Evolutionary conservation across 148 eudicot species (phyloP).

Genomic region (Fallopia convolvulus): DNA sequence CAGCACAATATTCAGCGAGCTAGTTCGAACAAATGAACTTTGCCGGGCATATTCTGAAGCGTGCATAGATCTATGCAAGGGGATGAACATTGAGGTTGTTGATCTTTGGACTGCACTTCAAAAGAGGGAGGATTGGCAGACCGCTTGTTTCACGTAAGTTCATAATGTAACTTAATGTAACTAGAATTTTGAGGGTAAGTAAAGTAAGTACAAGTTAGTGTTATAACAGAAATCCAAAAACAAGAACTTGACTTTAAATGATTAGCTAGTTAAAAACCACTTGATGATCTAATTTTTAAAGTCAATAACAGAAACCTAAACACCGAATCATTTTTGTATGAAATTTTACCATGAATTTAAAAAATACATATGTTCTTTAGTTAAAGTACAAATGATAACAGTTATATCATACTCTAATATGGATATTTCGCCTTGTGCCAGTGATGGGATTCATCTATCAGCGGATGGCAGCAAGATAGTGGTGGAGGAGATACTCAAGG

Average conservation of each 20-base stretch:
- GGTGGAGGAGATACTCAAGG: conserved; percentile 75
- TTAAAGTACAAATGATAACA: background rate
- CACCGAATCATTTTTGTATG: background rate
- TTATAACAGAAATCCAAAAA: no score
- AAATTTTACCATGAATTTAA: no score
- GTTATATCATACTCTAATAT: background rate
- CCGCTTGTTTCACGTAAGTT: conserved; percentile 76
- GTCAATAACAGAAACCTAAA: no score
- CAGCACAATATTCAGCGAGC: conserved; percentile 43
- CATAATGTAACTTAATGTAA: no score
- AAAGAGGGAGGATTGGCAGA: conserved; percentile 67
- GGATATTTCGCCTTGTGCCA: conserved; percentile 12
- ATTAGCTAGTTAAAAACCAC: no score
- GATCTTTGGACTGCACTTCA: conserved; percentile 89
- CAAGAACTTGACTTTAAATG: no score
- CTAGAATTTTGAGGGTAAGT: no score
- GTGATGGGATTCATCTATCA: conserved; percentile 88
- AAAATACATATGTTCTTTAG: no score
- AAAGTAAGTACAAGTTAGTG: no score
- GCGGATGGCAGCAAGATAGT: conserved; percentile 76
- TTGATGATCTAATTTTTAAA: background rate
- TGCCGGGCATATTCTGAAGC: conserved; percentile 82
- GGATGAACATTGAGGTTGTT: conserved; percentile 61
- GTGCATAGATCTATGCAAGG: conserved; percentile 58
- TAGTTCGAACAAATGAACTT: conserved; percentile 81